A percentile compares a stretch with the other conserved stretches of the same genome.
phyloP scores from a whole-genome alignment of 805 yeast species.

The Kluyveromyces nonfermentans region DNA sequence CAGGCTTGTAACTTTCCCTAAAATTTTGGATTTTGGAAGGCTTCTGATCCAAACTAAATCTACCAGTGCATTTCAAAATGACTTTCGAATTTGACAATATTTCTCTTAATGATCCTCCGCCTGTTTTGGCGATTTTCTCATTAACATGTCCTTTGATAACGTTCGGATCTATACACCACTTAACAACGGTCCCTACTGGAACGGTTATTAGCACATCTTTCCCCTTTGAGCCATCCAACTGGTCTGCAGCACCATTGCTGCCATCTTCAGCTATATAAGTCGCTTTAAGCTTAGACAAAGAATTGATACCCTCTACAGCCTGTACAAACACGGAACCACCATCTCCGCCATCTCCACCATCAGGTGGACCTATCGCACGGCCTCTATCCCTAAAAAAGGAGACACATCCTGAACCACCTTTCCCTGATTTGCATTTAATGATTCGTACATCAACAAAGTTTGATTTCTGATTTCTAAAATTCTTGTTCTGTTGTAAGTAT shows the following conservation, averaged over 20 bases:
- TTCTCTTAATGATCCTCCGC: conserved; percentile 17
- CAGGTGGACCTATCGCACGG: conserved; percentile 83
- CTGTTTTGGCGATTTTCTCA: conserved; percentile 9
- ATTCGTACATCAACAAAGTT: conserved; percentile 55
- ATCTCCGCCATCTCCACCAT: conserved; percentile 97
- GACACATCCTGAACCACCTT: conserved; percentile 82
- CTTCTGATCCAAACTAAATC: conserved; percentile 17
- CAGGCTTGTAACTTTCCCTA: conserved; percentile 54
- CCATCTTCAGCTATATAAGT: conserved; percentile 71
- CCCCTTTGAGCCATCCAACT: conserved; percentile 82
- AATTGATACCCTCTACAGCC: conserved; percentile 62
- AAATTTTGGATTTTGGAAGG: conserved; percentile 48
- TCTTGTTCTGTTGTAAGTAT: conserved; percentile 33
- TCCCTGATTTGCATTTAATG: conserved; percentile 61
- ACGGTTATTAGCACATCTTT: conserved; percentile 71
- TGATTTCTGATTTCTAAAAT: conserved; percentile 33
- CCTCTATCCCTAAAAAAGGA: conserved; percentile 85
- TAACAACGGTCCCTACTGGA: conserved; percentile 83
- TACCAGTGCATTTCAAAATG: conserved; percentile 30
- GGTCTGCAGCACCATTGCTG: conserved; percentile 57
- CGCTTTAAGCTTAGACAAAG: conserved; percentile 60
- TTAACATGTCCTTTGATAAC: conserved; percentile 30
- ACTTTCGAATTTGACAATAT: conserved; percentile 14
- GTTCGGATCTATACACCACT: conserved; percentile 75
- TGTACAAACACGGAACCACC: conserved; percentile 85